Evolutionary conservation across 371 early-diverging fungal species (phyloP).

Genomic region (Coemansia sp.): DNA sequence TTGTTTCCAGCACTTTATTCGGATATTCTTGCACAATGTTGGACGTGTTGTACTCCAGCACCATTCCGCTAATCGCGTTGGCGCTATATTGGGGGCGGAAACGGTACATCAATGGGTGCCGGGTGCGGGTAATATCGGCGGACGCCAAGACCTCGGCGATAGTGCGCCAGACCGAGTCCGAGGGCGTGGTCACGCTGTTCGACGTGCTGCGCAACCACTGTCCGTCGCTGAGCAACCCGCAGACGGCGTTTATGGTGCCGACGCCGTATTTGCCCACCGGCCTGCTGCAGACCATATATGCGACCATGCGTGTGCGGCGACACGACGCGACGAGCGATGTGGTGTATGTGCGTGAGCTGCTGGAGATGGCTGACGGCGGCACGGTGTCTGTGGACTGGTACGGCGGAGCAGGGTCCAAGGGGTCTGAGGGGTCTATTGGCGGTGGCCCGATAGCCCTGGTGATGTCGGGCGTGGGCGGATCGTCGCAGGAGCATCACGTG

Average conservation of each 20-base stretch:
- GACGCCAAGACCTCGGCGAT: slow-evolving; percentile 35
- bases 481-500: slow-evolving; percentile 79
- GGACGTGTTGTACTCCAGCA: slow-evolving; percentile 19
- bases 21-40: neutral
- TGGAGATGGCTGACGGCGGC: slow-evolving; percentile 77
- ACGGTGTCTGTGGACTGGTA: slow-evolving; percentile 86
- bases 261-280: slow-evolving; percentile 45
- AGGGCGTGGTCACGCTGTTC: slow-evolving; percentile 26
- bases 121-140: slow-evolving; percentile 17
- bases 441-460: slow-evolving; percentile 58
- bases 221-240: slow-evolving; percentile 31
- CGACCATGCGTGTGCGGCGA: slow-evolving; percentile 20
- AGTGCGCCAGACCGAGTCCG: slow-evolving; percentile 25
- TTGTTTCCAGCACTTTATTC: neutral
- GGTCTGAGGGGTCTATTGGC: too few species aligned
- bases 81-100: slow-evolving; percentile 13
- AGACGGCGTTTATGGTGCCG: slow-evolving; percentile 33
- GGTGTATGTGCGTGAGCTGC: slow-evolving; percentile 56
- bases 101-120: slow-evolving; percentile 34
- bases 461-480: slow-evolving; percentile 86
- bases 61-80: slow-evolving; percentile 10
- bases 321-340: slow-evolving; percentile 21
- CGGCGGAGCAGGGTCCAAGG: slow-evolving; percentile 31
- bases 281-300: slow-evolving; percentile 46
- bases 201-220: slow-evolving; percentile 29